Evolutionary conservation across 2,329 filamentous ascomycete genomes (phyloP).

Genomic region (Pestalotiopsis fici): DNA sequence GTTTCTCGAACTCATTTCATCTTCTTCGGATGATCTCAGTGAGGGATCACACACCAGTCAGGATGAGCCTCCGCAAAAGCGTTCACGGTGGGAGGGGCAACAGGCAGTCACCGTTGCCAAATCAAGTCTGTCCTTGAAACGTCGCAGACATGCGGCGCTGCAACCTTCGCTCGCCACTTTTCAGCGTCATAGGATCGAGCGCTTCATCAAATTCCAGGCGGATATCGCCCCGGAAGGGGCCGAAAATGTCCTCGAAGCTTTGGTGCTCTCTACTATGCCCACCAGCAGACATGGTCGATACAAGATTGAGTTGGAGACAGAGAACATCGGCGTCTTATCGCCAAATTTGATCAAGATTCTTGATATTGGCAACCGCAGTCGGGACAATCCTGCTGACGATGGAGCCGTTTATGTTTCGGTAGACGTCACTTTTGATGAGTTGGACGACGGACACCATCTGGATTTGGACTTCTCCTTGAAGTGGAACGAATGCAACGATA

Average conservation of each 20-base stretch:
- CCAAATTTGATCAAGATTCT: slow-evolving; percentile 6
- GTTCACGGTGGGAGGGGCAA: slow-evolving; percentile 15
- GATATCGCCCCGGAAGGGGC: background rate
- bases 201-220: background rate
- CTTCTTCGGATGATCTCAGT: background rate
- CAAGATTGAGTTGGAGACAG: background rate
- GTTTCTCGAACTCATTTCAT: slow-evolving; percentile 14
- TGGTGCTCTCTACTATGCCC: background rate
- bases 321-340: background rate
- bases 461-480: slow-evolving; percentile 35
- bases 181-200: background rate
- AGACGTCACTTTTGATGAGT: slow-evolving; percentile 30
- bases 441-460: slow-evolving; percentile 25
- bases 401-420: slow-evolving; percentile 34
- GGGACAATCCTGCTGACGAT: slow-evolving; percentile 12
- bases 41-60: background rate
- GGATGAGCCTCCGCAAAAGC: slow-evolving; percentile 20
- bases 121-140: background rate
- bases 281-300: background rate
- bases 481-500: slow-evolving; percentile 42
- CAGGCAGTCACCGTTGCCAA: background rate
- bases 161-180: background rate
- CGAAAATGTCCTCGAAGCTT: background rate
- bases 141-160: background rate
- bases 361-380: background rate